Conservation (phyloP, 257 asterid genomes). For the Solanum corneliomulleri region DNA sequence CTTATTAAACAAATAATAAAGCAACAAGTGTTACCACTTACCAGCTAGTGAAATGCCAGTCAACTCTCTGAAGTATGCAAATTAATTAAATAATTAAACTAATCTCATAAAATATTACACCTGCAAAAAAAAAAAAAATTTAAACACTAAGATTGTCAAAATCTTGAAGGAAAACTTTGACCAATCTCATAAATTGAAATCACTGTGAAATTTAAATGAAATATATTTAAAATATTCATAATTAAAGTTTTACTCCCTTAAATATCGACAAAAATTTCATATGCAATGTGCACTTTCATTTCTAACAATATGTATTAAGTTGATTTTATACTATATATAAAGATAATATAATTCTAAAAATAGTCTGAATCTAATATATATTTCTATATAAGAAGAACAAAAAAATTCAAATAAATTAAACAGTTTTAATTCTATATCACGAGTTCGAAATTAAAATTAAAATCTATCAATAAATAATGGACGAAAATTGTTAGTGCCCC, state of each 20-base stretch:
- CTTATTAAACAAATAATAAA: neutral
- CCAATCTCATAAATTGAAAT: neutral
- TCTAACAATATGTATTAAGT: neutral
- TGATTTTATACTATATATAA: neutral
- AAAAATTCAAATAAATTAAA: neutral
- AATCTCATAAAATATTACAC: neutral
- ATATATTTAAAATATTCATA: too few species aligned
- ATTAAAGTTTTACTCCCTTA: too few species aligned
- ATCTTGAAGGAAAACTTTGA: neutral
- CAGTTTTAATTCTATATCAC: too few species aligned
- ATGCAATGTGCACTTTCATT: neutral
- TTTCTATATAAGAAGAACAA: neutral
- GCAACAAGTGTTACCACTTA: neutral
- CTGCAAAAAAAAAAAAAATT: neutral
- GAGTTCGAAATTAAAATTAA: rapidly evolving
- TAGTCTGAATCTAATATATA: neutral
- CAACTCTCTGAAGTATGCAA: neutral
- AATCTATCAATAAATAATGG: neutral
- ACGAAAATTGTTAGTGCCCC: neutral
- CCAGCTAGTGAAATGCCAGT: neutral
- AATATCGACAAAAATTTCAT: neutral
- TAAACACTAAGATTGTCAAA: neutral
- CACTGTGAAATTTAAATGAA: neutral
- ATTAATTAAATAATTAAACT: neutral
- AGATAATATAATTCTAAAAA: neutral